Percentiles rank a stretch among this genome's conserved stretches.
These are phyloP conservation scores for Mortierella hygrophila DNA, from an alignment of 192 early-diverging fungal species.

Conservation along the genomic window DNA sequence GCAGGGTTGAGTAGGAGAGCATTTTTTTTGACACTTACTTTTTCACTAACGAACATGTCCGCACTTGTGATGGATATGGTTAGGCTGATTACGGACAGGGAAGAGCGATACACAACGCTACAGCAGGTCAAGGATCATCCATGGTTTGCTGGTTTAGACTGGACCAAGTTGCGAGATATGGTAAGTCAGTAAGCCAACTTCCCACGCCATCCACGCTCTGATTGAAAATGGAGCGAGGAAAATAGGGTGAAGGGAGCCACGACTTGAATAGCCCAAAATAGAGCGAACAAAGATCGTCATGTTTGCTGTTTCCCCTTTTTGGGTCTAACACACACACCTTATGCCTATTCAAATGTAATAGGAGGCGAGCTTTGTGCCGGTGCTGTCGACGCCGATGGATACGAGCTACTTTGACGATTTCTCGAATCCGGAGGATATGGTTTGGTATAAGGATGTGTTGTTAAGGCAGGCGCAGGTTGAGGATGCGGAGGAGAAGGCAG, in stretches of 20 bases:
- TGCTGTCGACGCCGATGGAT: slow-evolving; percentile 77
- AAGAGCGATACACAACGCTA: slow-evolving; percentile 62
- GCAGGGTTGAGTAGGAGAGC: neutral
- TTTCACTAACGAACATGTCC: neutral
- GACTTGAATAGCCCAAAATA: neutral
- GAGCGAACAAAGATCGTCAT: neutral
- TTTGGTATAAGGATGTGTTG: slow-evolving; percentile 67
- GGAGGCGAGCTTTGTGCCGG: slow-evolving; percentile 74
- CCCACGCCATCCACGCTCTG: slow-evolving; percentile 28
- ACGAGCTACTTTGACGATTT: slow-evolving; percentile 90
- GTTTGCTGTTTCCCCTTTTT: neutral
- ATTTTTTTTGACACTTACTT: too few species aligned
- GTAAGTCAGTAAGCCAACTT: slow-evolving; percentile 51
- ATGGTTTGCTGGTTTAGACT: slow-evolving; percentile 52
- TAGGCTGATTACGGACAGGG: slow-evolving; percentile 65
- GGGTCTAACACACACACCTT: neutral
- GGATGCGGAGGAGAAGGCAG: slow-evolving; percentile 64
- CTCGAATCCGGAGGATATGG: slow-evolving; percentile 73
- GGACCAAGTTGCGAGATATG: slow-evolving; percentile 58
- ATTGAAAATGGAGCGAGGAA: neutral
- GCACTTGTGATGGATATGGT: neutral
- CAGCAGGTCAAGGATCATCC: slow-evolving; percentile 37
- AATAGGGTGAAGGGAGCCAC: neutral
- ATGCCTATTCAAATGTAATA: neutral
- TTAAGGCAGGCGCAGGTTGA: slow-evolving; percentile 41